Conservation (phyloP, 2,329 filamentous ascomycete genomes). For the Aspergillus ustus region DNA sequence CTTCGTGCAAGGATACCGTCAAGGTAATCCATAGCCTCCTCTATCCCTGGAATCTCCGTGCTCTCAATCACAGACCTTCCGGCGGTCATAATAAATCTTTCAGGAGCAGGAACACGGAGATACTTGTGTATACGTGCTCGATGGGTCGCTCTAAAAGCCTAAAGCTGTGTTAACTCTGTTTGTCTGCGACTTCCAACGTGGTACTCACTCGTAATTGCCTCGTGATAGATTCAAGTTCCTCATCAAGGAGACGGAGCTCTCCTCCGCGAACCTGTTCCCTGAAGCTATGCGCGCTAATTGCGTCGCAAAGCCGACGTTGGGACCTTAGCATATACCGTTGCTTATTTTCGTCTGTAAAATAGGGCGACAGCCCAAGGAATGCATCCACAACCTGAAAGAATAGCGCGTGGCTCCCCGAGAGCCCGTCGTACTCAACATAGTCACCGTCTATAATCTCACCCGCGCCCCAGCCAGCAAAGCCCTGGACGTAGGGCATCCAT, state of each 20-base stretch:
- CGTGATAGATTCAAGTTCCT: too few species aligned
- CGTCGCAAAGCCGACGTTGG: neutral
- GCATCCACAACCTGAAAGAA: neutral
- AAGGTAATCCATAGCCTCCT: neutral
- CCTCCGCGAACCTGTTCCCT: neutral
- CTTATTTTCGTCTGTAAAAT: neutral
- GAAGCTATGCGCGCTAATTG: neutral
- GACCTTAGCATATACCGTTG: neutral
- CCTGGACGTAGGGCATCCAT: neutral
- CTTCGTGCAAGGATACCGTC: neutral
- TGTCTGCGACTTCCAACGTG: too few species aligned
- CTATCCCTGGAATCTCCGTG: neutral
- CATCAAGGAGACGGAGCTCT: too few species aligned
- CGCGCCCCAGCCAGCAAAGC: neutral
- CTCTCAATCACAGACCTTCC: slow-evolving; percentile 2
- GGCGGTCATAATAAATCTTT: slow-evolving; percentile 1
- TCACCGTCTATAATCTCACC: neutral
- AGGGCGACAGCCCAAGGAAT: neutral
- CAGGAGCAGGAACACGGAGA: neutral
- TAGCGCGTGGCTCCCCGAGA: neutral
- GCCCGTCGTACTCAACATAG: neutral
- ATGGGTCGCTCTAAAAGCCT: too few species aligned
- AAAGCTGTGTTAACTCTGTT: too few species aligned
- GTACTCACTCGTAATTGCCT: too few species aligned
- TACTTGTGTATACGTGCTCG: neutral